Percentiles rank a stretch among this genome's conserved stretches.
These are phyloP conservation scores for Cyberlindnera petersonii DNA, from an alignment of 805 yeast species.

Conservation along the genomic window DNA sequence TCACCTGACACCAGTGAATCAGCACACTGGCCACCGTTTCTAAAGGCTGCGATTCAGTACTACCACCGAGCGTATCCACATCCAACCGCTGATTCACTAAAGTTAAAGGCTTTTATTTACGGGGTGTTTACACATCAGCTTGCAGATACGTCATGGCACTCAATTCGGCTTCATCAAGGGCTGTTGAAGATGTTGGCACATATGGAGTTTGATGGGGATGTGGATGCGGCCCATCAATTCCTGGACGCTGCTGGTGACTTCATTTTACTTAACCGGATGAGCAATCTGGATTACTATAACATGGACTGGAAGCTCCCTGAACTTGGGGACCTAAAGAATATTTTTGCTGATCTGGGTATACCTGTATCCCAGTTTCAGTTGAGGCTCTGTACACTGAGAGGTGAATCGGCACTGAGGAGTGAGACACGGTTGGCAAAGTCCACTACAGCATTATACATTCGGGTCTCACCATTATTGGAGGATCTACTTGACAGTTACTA, in stretches of 20 bases:
- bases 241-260: conserved; percentile 67
- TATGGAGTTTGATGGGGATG: conserved; percentile 52
- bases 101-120: conserved; percentile 49
- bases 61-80: conserved; percentile 27
- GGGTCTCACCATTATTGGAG: conserved; percentile 41
- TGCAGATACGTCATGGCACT: conserved; percentile 67
- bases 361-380: conserved; percentile 30
- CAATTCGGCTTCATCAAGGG: conserved; percentile 51
- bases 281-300: conserved; percentile 23
- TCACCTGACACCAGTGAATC: conserved; percentile 51
- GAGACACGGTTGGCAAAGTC: conserved; percentile 33
- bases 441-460: conserved; percentile 6
- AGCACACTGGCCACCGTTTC: conserved; percentile 69
- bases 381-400: conserved; percentile 50
- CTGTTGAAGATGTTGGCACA: conserved; percentile 46
- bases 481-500: conserved; percentile 43
- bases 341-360: conserved; percentile 38
- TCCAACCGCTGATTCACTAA: conserved; percentile 23
- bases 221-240: conserved; percentile 46
- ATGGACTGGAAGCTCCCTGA: conserved; percentile 41
- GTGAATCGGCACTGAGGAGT: conserved; percentile 45
- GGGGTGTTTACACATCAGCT: conserved; percentile 63
- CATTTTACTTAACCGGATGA: conserved; percentile 39
- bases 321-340: conserved; percentile 36
- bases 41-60: conserved; percentile 41